Conservation (phyloP, 1,139 yeast species). For the Kurtzmaniella quercitrusa region DNA sequence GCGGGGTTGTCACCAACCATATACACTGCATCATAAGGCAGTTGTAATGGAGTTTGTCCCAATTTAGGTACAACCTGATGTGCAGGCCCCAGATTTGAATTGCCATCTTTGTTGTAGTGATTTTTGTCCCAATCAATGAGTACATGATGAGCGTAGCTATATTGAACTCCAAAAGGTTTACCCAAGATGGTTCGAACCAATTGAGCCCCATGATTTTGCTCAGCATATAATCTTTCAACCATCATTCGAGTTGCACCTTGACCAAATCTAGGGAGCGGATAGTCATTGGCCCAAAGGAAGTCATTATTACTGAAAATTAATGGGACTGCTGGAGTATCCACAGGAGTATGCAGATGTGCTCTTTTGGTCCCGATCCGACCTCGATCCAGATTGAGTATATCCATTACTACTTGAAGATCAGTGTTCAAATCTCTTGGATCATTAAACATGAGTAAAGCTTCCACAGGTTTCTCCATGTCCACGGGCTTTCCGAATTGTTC, state of each 20-base stretch:
- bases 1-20: slow-evolving; percentile 98
- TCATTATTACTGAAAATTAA: slow-evolving; percentile 86
- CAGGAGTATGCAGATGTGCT: slow-evolving; percentile 9
- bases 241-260: slow-evolving; percentile 83
- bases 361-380: slow-evolving; percentile 69
- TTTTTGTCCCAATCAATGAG: slow-evolving; percentile 54
- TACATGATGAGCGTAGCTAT: slow-evolving; percentile 77
- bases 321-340: slow-evolving; percentile 60
- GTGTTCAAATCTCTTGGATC: slow-evolving; percentile 91
- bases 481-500: slow-evolving; percentile 37
- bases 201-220: slow-evolving; percentile 37
- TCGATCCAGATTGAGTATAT: slow-evolving; percentile 58
- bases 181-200: slow-evolving; percentile 68
- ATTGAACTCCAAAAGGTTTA: slow-evolving; percentile 77
- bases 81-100: background rate
- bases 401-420: slow-evolving; percentile 75
- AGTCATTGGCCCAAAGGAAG: slow-evolving; percentile 87
- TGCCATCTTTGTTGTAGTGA: slow-evolving; percentile 6
- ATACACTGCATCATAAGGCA: slow-evolving; percentile 57
- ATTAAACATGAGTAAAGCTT: slow-evolving; percentile 80
- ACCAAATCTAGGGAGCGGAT: slow-evolving; percentile 76
- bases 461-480: slow-evolving; percentile 46
- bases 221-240: slow-evolving; percentile 60
- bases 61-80: slow-evolving; percentile 35
- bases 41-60: slow-evolving; percentile 27